These are phyloP conservation scores for Hygrocybe coccinea DNA, from an alignment of 768 basidiomycete genomes.

Conservation along the genomic window DNA sequence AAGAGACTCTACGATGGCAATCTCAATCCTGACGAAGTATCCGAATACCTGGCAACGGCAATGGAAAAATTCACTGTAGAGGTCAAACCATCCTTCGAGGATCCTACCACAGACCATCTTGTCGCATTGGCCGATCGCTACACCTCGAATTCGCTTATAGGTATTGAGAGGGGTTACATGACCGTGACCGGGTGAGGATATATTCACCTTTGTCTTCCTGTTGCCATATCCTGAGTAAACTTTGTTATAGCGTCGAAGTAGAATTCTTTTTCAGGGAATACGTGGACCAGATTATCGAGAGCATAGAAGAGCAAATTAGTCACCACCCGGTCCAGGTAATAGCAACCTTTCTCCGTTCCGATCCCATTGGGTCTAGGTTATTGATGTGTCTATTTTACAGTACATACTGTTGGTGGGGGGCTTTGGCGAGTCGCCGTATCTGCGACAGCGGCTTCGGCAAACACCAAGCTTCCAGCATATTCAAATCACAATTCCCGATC, in stretches of 20 bases:
- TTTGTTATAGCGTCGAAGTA: not conserved
- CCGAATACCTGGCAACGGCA: not conserved
- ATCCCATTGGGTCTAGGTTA: not conserved
- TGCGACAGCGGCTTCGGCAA: not conserved
- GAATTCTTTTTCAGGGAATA: not conserved
- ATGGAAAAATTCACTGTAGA: not conserved
- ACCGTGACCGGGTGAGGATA: constrained; percentile 2
- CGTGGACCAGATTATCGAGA: constrained; percentile 4
- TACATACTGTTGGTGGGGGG: constrained; percentile 1
- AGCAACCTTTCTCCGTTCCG: not conserved
- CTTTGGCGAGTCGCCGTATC: constrained; percentile 5
- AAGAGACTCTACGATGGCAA: not conserved
- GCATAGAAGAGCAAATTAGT: not conserved
- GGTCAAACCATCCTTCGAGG: constrained; percentile 1
- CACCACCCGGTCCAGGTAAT: not conserved
- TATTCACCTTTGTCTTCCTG: not conserved
- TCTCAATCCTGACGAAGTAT: not conserved
- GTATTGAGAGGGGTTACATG: not conserved
- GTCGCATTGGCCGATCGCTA: not conserved
- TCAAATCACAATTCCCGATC: constrained; percentile 2
- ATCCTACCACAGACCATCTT: not conserved
- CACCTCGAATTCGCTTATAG: not conserved
- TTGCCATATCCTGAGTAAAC: not conserved
- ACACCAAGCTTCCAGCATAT: not conserved
- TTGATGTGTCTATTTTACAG: not conserved